phyloP scores from a whole-genome alignment of 1,139 yeast genomes.

The Petasospora rhodanensis region DNA sequence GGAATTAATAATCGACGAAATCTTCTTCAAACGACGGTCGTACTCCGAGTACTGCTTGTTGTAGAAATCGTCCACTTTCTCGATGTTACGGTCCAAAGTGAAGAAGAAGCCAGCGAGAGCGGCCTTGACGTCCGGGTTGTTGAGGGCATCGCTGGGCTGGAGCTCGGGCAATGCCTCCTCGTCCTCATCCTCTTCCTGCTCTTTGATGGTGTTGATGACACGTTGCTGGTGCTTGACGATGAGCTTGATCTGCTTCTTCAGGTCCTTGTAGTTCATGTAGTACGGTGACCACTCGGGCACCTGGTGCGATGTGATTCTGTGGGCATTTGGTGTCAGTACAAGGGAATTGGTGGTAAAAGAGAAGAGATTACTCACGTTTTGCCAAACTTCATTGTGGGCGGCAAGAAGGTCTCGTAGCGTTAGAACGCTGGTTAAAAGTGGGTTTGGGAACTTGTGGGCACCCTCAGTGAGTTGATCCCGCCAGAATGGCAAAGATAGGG shows the following conservation, averaged over 20 bases:
- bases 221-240: conserved; percentile 32
- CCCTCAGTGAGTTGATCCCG: too few relatives aligned
- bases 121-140: conserved; percentile 37
- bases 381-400: conserved; percentile 22
- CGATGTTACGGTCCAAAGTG: conserved; percentile 76
- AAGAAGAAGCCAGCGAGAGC: conserved; percentile 65
- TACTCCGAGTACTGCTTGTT: conserved; percentile 70
- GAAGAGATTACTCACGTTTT: conserved; percentile 23
- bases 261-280: conserved; percentile 81
- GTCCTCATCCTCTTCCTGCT: conserved; percentile 14
- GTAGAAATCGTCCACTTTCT: conserved; percentile 75
- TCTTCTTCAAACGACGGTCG: conserved; percentile 56
- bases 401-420: background rate
- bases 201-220: conserved; percentile 11
- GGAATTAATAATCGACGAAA: conserved; percentile 32
- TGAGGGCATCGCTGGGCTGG: conserved; percentile 24
- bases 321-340: background rate
- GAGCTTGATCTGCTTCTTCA: conserved; percentile 74
- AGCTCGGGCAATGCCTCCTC: conserved; percentile 13
- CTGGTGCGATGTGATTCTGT: conserved; percentile 62
- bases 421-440: background rate
- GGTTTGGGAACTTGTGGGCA: too few relatives aligned
- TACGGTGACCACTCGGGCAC: conserved; percentile 86
- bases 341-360: background rate
- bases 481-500: too few relatives aligned